Percentiles rank a stretch among this genome's conserved stretches.
Conservation (phyloP, 192 early-diverging fungal genomes). For the Entomortierella parvispora region DNA sequence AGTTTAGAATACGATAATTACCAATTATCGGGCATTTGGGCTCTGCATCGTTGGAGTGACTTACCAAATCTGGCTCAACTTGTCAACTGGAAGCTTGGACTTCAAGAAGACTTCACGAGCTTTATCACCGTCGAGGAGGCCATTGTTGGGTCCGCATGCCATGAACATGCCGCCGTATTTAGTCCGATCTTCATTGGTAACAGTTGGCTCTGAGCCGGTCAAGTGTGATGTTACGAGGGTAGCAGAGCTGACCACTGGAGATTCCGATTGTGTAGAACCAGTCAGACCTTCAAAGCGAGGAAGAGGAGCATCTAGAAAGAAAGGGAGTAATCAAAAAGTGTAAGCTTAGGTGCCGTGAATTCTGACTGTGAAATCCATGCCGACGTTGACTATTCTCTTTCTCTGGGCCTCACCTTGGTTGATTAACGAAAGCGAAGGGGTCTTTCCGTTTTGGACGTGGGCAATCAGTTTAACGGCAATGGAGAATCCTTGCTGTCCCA, state of each 20-base stretch:
- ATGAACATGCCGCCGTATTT: constrained; percentile 54
- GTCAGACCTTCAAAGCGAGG: constrained; percentile 70
- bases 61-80: constrained; percentile 86
- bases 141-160: constrained; percentile 37
- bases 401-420: no score
- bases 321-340: no score
- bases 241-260: neutral
- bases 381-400: no score
- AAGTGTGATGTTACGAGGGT: constrained; percentile 6
- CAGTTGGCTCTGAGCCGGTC: constrained; percentile 35
- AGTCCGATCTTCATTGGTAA: constrained; percentile 30
- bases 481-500: constrained; percentile 78
- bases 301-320: constrained; percentile 54
- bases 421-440: constrained; percentile 62
- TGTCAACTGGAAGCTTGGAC: constrained; percentile 82
- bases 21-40: neutral
- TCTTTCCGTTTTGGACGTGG: constrained; percentile 79
- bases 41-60: neutral
- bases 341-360: no score
- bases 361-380: no score
- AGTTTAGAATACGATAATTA: neutral
- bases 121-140: constrained; percentile 67
- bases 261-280: constrained; percentile 25
- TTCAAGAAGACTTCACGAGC: constrained; percentile 82
- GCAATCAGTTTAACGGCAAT: constrained; percentile 92